These are phyloP conservation scores for Candida glucosophila DNA, from an alignment of 1,139 yeast genomes.

Conservation along the genomic window DNA sequence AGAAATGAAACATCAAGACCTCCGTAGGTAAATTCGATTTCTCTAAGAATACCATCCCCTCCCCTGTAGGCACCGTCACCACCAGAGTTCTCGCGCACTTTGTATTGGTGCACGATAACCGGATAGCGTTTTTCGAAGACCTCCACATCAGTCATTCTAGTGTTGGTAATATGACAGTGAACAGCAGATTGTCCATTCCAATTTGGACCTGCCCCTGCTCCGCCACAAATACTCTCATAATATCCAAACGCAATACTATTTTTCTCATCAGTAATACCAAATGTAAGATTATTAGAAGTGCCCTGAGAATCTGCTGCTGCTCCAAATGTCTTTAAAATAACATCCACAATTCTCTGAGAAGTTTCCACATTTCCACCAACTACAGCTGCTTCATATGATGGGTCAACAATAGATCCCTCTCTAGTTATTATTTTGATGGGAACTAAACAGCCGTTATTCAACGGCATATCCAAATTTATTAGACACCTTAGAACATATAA, in stretches of 20 bases:
- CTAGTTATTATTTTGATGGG: conserved; percentile 26
- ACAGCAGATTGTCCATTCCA: conserved; percentile 32
- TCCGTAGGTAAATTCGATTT: conserved; percentile 11
- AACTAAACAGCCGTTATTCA: conserved; percentile 30
- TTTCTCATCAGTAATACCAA: conserved; percentile 37
- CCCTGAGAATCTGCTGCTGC: conserved; percentile 41
- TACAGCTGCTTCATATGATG: conserved; percentile 71
- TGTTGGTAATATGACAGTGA: conserved; percentile 39
- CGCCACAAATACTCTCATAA: conserved; percentile 68
- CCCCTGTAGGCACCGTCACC: conserved; percentile 30
- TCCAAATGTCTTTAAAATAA: conserved; percentile 27
- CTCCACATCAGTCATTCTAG: conserved; percentile 34
- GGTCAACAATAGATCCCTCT: conserved; percentile 42
- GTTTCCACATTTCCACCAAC: conserved; percentile 46
- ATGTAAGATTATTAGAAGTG: conserved; percentile 49
- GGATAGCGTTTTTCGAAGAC: conserved; percentile 31
- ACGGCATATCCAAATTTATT: conserved; percentile 31
- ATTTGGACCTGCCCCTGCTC: conserved; percentile 54
- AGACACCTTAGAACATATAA: conserved; percentile 32
- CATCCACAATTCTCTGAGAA: conserved; percentile 32
- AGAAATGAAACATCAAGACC: conserved; percentile 30
- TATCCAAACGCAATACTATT: conserved; percentile 54
- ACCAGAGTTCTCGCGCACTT: conserved; percentile 23
- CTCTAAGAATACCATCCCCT: conserved; percentile 21
- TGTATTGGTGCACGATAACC: conserved; percentile 19